Conservation (phyloP, 768 basidiomycete species). For the Xerocomus brunneocitrinus region DNA sequence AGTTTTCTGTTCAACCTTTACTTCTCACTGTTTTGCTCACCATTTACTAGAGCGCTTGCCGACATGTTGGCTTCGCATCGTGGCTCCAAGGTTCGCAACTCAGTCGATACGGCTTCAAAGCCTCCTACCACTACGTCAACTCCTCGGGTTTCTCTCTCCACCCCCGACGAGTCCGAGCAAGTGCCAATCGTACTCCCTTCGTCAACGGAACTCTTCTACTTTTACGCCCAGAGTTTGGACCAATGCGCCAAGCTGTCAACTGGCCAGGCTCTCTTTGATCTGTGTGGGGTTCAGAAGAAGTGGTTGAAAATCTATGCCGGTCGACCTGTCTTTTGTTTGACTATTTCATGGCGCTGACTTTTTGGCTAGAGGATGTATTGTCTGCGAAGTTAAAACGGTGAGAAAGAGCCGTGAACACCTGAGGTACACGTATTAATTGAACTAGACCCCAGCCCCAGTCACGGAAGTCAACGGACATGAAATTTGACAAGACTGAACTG, state of each 20-base stretch:
- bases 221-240: conserved; percentile 92
- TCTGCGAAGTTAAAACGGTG: conserved; percentile 70
- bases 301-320: conserved; percentile 95
- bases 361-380: conserved; percentile 78
- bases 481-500: conserved; percentile 71
- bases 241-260: conserved; percentile 90
- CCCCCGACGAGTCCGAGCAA: conserved; percentile 42
- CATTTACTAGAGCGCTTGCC: conserved; percentile 59
- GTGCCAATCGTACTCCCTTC: conserved; percentile 77
- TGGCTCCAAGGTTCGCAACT: conserved; percentile 54
- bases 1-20: conserved; percentile 29
- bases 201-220: conserved; percentile 95
- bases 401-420: conserved; percentile 2
- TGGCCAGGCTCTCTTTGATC: conserved; percentile 76
- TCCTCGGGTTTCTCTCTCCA: conserved; percentile 35
- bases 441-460: conserved; percentile 38
- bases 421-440: background rate
- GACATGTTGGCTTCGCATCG: conserved; percentile 90
- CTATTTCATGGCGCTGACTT: background rate
- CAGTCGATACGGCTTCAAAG: conserved; percentile 52
- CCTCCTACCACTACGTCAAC: conserved; percentile 26
- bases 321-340: conserved; percentile 28
- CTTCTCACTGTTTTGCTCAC: background rate
- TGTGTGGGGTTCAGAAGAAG: conserved; percentile 81
- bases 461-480: conserved; percentile 74